phyloP scores from a whole-genome alignment of 768 basidiomycete species.

The Lentinus brumalis region DNA sequence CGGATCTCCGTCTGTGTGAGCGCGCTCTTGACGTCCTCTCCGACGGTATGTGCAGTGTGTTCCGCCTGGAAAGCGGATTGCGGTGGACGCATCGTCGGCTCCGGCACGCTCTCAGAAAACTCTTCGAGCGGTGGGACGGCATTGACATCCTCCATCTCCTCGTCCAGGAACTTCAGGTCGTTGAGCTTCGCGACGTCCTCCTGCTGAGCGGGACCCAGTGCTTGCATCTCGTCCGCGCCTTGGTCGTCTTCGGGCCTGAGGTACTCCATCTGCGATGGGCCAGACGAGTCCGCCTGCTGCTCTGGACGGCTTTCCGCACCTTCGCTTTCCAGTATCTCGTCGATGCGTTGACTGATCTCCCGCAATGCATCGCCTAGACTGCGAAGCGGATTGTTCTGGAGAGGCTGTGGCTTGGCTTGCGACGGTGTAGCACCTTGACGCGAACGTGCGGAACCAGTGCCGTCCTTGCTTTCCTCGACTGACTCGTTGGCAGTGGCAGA shows the following conservation, averaged over 20 bases:
- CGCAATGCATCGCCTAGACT: constrained; percentile 83
- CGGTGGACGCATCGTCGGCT: neutral
- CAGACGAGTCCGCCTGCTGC: constrained; percentile 38
- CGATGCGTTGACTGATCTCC: constrained; percentile 80
- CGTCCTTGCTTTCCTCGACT: constrained; percentile 14
- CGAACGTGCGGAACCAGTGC: constrained; percentile 10
- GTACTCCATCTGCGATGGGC: constrained; percentile 70
- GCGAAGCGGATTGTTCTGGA: constrained; percentile 60
- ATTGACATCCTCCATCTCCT: constrained; percentile 33
- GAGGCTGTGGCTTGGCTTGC: constrained; percentile 30
- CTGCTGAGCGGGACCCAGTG: constrained; percentile 83
- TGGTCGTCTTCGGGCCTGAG: constrained; percentile 59
- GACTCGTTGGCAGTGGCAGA: neutral
- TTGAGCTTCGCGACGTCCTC: constrained; percentile 82
- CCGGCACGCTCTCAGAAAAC: neutral
- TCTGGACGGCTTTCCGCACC: constrained; percentile 33
- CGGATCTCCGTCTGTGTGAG: constrained; percentile 22
- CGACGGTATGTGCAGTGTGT: neutral
- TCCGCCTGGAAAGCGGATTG: constrained; percentile 11
- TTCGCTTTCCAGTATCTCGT: constrained; percentile 67
- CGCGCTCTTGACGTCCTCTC: constrained; percentile 20
- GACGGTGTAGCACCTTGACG: constrained; percentile 19
- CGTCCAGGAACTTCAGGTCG: constrained; percentile 77
- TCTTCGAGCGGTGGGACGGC: constrained; percentile 7
- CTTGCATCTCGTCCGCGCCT: constrained; percentile 76